Evolutionary conservation across 2,329 filamentous ascomycete genomes (phyloP).

Genomic region (Plectosphaerella plurivora): DNA sequence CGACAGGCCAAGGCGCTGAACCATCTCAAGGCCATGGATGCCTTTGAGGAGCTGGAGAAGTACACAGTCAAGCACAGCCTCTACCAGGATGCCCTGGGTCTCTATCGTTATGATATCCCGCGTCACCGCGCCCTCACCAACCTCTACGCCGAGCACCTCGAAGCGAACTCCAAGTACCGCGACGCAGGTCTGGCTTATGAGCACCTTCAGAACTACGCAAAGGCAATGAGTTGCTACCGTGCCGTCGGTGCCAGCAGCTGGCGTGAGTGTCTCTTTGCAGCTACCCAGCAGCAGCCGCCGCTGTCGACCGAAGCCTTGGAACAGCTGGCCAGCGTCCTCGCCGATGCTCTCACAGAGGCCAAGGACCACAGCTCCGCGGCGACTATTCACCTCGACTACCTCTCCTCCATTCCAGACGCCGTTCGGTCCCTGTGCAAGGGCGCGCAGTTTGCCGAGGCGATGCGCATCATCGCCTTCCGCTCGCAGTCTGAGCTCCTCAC

Average conservation of each 20-base stretch:
- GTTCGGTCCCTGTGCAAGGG: conserved; percentile 80
- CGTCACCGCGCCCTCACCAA: conserved; percentile 65
- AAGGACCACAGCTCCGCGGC: conserved; percentile 82
- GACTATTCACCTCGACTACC: conserved; percentile 75
- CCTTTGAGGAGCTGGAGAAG: conserved; percentile 70
- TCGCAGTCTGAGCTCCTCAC: conserved; percentile 58
- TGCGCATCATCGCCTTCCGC: conserved; percentile 66
- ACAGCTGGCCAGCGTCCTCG: conserved; percentile 68
- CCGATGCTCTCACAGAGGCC: conserved; percentile 73
- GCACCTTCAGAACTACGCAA: conserved; percentile 67
- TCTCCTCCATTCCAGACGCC: conserved; percentile 65
- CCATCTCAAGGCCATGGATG: conserved; percentile 69
- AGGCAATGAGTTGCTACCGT: conserved; percentile 79
- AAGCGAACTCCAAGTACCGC: conserved; percentile 69
- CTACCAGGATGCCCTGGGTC: conserved; percentile 69
- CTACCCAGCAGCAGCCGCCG: conserved; percentile 60
- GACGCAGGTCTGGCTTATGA: conserved; percentile 92
- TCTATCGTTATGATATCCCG: conserved; percentile 77
- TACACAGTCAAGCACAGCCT: conserved; percentile 79
- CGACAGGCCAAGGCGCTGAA: conserved; percentile 71
- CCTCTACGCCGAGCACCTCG: conserved; percentile 76
- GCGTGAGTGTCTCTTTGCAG: conserved; percentile 84
- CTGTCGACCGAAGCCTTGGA: conserved; percentile 55
- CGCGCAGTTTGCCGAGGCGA: conserved; percentile 83
- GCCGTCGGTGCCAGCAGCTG: conserved; percentile 72